These are phyloP conservation scores for Arachis monticola DNA, from an alignment of 331 rosid genomes.

Conservation along the genomic window DNA sequence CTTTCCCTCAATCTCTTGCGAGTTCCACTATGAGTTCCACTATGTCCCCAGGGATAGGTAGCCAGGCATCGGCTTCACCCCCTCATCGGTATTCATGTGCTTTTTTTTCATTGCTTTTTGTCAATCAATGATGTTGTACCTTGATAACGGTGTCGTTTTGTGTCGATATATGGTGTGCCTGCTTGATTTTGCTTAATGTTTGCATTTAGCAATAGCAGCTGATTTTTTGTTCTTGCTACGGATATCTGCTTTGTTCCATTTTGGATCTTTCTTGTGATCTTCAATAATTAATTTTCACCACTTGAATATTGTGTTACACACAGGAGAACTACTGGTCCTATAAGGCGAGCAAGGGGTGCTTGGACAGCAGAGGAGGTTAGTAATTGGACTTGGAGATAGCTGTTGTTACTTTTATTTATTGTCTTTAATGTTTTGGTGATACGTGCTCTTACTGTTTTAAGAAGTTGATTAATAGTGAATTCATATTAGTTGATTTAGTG, in stretches of 20 bases:
- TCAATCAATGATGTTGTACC: slow-evolving; percentile 14
- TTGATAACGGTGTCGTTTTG: slow-evolving; percentile 3
- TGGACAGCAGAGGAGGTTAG: slow-evolving; percentile 97
- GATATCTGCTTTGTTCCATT: neutral
- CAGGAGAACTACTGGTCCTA: slow-evolving; percentile 95
- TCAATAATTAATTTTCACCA: slow-evolving; percentile 20
- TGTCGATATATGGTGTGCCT: slow-evolving; percentile 4
- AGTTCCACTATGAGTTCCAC: slow-evolving; percentile 57
- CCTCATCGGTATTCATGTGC: slow-evolving; percentile 60
- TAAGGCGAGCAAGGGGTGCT: slow-evolving; percentile 98
- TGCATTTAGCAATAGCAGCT: neutral
- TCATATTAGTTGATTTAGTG: slow-evolving; percentile 30
- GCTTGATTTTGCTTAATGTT: neutral
- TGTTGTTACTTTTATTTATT: neutral
- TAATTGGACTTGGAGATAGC: slow-evolving; percentile 14
- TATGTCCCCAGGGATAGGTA: slow-evolving; percentile 75
- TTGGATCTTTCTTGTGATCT: slow-evolving; percentile 21
- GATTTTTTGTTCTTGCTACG: neutral
- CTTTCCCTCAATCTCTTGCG: neutral
- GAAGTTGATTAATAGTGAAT: slow-evolving; percentile 39
- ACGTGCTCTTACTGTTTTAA: slow-evolving; percentile 20
- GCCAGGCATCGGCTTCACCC: slow-evolving; percentile 71
- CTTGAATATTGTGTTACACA: slow-evolving; percentile 27
- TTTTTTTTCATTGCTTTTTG: slow-evolving; percentile 18
- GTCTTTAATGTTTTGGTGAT: slow-evolving; percentile 1